Evolutionary conservation across 345 rosid genomes (phyloP), one percentile per base, ranked within the genome.

Genomic region (Acer saccharum): DNA sequence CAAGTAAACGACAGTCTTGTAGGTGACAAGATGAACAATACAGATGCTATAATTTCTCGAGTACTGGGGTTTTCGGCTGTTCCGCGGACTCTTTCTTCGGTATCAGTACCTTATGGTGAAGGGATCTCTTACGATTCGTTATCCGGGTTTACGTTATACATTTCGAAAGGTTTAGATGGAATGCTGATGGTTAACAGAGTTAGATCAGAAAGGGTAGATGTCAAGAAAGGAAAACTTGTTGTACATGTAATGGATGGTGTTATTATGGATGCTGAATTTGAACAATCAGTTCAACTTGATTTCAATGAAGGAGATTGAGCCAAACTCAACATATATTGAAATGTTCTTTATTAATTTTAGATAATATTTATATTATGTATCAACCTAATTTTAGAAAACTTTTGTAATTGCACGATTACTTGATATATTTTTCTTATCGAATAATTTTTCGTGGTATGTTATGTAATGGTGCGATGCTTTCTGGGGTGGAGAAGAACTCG

Each of bases 181-280:
- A 86, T 78, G 85, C 66, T 95, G 14, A 67, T 86, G 5, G 97
- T 93, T 20, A 90, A 93, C 55, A 83, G 92, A 39, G 82, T 92
- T 17, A 83, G 77, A 73, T 87, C 94, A 0, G 87, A 87, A 77
- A 85, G 71, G 73, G 74, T 88, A 69, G 93, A 90, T 63, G 23
- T 88, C 61, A 80, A 61, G 86, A 87, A 79, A 80, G 84, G 87
- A 80, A 87, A 88, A 87, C 81, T 87, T 27, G 67, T 84, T 2
- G 84, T 84, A 41, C 95, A 93, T 55, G 14, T 81, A 2, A 91
- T 93, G 89, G 89, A 93, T 86, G 98, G 98, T 21, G 93, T 89
- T 6, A 25, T 93, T 11, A 91, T 93, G 98, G 98, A 95, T 81
- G 87, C 95, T 20, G 94, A 91, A 70, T 95, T 93, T 61, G 86